A percentile compares a stretch with the other conserved stretches of the same genome.
Evolutionary conservation across 257 asterid genomes (phyloP).

Genomic region (Fraxinus quadrangulata): DNA sequence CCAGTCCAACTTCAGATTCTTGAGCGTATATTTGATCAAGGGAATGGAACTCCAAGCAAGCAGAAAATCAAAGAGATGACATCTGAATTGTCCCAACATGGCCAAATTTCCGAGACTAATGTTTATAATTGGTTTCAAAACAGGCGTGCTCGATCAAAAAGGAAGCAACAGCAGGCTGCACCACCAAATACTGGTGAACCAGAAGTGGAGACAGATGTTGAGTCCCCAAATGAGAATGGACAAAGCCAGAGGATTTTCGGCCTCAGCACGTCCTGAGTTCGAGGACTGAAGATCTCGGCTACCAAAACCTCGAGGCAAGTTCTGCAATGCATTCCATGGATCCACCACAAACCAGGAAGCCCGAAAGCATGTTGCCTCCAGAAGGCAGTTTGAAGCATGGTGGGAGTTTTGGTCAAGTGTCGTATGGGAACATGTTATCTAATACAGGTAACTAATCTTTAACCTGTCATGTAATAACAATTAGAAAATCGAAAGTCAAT

Average conservation of each 20-base stretch:
- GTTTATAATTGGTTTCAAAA: constrained; percentile 98
- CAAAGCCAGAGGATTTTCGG: constrained; percentile 70
- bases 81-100: constrained; percentile 78
- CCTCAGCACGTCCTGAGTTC: constrained; percentile 49
- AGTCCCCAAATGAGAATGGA: constrained; percentile 79
- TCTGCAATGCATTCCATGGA: constrained; percentile 51
- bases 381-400: constrained; percentile 63
- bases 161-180: constrained; percentile 78
- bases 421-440: constrained; percentile 61
- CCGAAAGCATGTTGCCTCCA: constrained; percentile 62
- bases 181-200: constrained; percentile 63
- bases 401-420: constrained; percentile 60
- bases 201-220: constrained; percentile 94
- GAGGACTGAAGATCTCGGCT: constrained; percentile 57
- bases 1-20: constrained; percentile 93
- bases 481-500: background rate
- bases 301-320: constrained; percentile 49
- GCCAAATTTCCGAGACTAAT: constrained; percentile 91
- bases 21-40: constrained; percentile 84
- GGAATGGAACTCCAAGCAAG: constrained; percentile 93
- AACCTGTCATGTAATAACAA: background rate
- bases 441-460: constrained; percentile 52
- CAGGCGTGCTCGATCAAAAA: constrained; percentile 93
- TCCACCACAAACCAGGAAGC: constrained; percentile 44
- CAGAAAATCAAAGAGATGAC: constrained; percentile 95